Conservation (phyloP, 305 asterid species). For the Solanum hybrid region DNA sequence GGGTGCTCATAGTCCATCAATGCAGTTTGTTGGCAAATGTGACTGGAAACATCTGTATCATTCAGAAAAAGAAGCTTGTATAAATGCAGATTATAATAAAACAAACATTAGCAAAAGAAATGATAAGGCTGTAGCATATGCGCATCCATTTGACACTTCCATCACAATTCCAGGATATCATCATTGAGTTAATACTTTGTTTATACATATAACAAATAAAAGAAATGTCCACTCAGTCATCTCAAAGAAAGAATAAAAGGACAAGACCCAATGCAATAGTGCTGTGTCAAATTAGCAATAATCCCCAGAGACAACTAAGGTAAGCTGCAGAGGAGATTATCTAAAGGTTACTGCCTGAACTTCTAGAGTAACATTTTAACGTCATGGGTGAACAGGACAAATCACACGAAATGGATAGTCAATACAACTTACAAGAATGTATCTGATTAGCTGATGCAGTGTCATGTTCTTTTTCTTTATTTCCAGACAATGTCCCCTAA, state of each 20-base stretch:
- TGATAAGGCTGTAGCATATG: background rate
- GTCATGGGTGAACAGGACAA: background rate
- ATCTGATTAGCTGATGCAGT: background rate
- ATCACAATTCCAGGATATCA: background rate
- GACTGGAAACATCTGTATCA: background rate
- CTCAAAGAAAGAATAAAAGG: background rate
- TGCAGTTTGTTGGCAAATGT: background rate
- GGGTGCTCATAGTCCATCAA: background rate
- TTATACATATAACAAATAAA: background rate
- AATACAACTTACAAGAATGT: background rate
- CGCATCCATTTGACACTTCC: background rate
- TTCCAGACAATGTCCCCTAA: conserved; percentile 78
- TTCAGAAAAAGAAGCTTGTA: background rate
- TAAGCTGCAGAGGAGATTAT: background rate
- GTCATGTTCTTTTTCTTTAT: conserved; percentile 21
- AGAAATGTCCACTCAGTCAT: background rate
- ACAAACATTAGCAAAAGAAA: background rate
- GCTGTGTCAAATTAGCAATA: background rate
- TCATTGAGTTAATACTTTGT: background rate
- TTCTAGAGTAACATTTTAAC: background rate
- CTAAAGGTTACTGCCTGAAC: background rate
- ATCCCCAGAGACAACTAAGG: background rate
- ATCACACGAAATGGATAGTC: background rate
- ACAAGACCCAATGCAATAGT: background rate
- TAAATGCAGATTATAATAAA: background rate